Conservation (phyloP, 441 rosid genomes). For the Brassica hybrid region DNA sequence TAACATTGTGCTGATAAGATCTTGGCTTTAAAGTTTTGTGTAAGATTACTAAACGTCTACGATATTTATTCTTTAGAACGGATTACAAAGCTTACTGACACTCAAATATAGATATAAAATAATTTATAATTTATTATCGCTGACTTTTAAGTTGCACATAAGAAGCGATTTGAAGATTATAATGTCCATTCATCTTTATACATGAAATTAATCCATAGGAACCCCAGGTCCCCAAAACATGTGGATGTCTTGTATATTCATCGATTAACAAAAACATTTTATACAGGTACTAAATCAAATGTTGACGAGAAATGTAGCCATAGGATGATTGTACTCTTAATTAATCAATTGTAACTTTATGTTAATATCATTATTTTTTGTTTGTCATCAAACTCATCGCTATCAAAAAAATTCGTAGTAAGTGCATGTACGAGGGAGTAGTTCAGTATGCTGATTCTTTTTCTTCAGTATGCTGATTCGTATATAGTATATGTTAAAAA, state of each 20-base stretch:
- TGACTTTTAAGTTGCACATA: not conserved
- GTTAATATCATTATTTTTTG: not conserved
- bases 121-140: not conserved
- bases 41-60: not conserved
- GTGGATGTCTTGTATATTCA: not conserved
- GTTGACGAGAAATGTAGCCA: not conserved
- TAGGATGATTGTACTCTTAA: not conserved
- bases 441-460: slow-evolving; percentile 1
- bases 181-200: not conserved
- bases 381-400: not conserved
- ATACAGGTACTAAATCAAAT: not conserved
- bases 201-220: not conserved
- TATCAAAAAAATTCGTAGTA: not conserved
- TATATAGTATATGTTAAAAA: not conserved
- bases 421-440: slow-evolving; percentile 25
- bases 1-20: not conserved
- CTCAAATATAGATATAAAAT: not conserved
- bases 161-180: not conserved
- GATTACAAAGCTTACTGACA: not conserved
- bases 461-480: not conserved
- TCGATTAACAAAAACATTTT: not conserved
- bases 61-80: not conserved
- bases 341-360: slow-evolving; percentile 3
- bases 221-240: not conserved
- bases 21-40: not conserved